Evolutionary conservation across 805 yeast species (phyloP), one percentile per base, ranked within the genome.

Genomic region (Cyberlindnera suaveolens): DNA sequence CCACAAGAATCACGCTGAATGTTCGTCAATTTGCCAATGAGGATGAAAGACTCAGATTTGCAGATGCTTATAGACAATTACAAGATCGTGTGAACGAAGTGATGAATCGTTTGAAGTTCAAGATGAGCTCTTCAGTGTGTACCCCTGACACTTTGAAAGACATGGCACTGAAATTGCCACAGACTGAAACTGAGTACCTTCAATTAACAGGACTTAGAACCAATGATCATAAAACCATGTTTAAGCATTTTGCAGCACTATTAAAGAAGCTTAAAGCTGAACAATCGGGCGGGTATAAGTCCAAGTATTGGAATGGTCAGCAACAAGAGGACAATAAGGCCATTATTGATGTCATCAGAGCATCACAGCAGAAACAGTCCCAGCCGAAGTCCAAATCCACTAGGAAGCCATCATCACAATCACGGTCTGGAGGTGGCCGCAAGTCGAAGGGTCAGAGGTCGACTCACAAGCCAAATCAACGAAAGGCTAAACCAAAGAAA

Each of bases 81-180:
- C 64, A 70, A 40, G 66, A 63, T 30, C 59, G 67, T 14, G 59
- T 83, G 40, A 62, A 65, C 30, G 62, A 66, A 30, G 58, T 67
- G n/a, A 68, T 73, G 62, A 65, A 66, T 1, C 67, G 65, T 31
- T 46, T 71, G 31, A 67, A 66, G 16, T 66, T 64, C 30, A 50
- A 58, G 37, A 48, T 50, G 15, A 65, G 69, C 17, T 58, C 64
- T 0, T 51, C 66, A 1, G 62, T 70, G 40, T 65, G 68, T 9
- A 55, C 68, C 0, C 67, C 66, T 43, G 61, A 58, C 2, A 60
- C 78, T 0, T 56, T 81, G 44, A 68, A 70, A 46, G 80, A 77
- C 36, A 72, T 82, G 78, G 78, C 85, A 0, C 49, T 58, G 16
- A 66, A 62, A 39, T 63, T 82, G 29, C 88, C 89, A 1, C 66